A percentile compares a stretch with the other conserved stretches of the same genome.
These are phyloP conservation scores for Immersiella caudata DNA, from an alignment of 495 filamentous ascomycete species.

Conservation along the genomic window DNA sequence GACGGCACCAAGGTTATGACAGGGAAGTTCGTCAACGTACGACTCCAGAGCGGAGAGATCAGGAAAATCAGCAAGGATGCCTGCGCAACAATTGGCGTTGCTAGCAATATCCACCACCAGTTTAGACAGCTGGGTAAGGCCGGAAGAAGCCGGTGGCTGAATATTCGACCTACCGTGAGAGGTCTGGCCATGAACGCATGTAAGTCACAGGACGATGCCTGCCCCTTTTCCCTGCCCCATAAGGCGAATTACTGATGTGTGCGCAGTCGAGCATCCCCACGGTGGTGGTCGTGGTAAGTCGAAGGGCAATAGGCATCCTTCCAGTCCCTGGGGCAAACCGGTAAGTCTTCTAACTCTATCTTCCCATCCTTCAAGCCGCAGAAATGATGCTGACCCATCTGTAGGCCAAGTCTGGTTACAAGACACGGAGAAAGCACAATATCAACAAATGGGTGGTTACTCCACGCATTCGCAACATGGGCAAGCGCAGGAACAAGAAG, in stretches of 20 bases:
- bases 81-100: slow-evolving; percentile 88
- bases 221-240: slow-evolving; percentile 3
- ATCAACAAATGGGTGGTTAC: slow-evolving; percentile 81
- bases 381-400: slow-evolving; percentile 37
- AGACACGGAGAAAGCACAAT: slow-evolving; percentile 77
- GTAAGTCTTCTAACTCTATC: slow-evolving; percentile 57
- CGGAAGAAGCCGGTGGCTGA: slow-evolving; percentile 86
- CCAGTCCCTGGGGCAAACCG: slow-evolving; percentile 93
- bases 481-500: slow-evolving; percentile 63
- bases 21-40: slow-evolving; percentile 73
- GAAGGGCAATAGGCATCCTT: slow-evolving; percentile 93
- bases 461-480: slow-evolving; percentile 74
- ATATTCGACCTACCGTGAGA: slow-evolving; percentile 90
- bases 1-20: slow-evolving; percentile 54
- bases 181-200: slow-evolving; percentile 97
- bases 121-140: slow-evolving; percentile 93
- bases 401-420: slow-evolving; percentile 94
- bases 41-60: slow-evolving; percentile 89
- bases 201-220: slow-evolving; percentile 45
- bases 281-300: slow-evolving; percentile 98
- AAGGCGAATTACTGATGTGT: slow-evolving; percentile 34
- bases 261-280: slow-evolving; percentile 83
- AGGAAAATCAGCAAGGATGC: slow-evolving; percentile 86
- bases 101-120: slow-evolving; percentile 90
- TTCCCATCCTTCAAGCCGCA: slow-evolving; percentile 1